phyloP scores from a whole-genome alignment of 495 filamentous ascomycete genomes.

The Podospora pseudoanserina region DNA sequence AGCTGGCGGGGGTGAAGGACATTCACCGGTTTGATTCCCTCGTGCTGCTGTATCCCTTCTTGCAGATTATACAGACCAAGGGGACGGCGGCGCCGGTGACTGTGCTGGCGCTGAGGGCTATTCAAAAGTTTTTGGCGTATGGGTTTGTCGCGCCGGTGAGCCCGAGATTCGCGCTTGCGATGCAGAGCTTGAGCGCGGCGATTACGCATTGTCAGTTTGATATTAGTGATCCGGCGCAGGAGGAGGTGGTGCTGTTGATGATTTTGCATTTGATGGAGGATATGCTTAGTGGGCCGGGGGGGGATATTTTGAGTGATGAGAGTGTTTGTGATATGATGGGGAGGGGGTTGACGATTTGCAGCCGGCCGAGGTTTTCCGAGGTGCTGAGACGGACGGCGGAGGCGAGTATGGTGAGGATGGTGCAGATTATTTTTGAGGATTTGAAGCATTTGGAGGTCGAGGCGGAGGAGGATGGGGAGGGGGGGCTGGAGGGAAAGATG shows the following conservation, averaged over 20 bases:
- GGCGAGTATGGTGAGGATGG: constrained; percentile 98
- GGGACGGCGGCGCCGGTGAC: constrained; percentile 96
- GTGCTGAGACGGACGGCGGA: constrained; percentile 87
- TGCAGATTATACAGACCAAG: constrained; percentile 95
- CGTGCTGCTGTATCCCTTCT: constrained; percentile 86
- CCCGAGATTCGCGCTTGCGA: constrained; percentile 79
- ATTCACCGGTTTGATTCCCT: constrained; percentile 87
- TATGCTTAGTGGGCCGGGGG: constrained; percentile 90
- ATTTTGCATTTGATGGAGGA: constrained; percentile 98
- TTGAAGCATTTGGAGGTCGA: constrained; percentile 80
- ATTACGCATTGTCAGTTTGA: constrained; percentile 98
- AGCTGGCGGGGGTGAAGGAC: constrained; percentile 89
- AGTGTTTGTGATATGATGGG: constrained; percentile 99
- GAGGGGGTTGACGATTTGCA: constrained; percentile 95
- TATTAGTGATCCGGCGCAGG: constrained; percentile 87
- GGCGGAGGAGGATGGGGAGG: constrained; percentile 55
- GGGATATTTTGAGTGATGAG: constrained; percentile 87
- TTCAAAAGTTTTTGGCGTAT: constrained; percentile 96
- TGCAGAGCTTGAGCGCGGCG: constrained; percentile 91
- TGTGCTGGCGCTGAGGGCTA: constrained; percentile 87
- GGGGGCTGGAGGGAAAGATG: constrained; percentile 56
- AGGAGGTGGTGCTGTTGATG: constrained; percentile 89
- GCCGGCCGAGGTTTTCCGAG: constrained; percentile 85
- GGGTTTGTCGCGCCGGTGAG: constrained; percentile 80
- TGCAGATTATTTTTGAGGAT: constrained; percentile 92